Percentiles rank a stretch among this genome's conserved stretches.
phyloP scores from a whole-genome alignment of 257 asterid genomes.

The Jasminum sambac region DNA sequence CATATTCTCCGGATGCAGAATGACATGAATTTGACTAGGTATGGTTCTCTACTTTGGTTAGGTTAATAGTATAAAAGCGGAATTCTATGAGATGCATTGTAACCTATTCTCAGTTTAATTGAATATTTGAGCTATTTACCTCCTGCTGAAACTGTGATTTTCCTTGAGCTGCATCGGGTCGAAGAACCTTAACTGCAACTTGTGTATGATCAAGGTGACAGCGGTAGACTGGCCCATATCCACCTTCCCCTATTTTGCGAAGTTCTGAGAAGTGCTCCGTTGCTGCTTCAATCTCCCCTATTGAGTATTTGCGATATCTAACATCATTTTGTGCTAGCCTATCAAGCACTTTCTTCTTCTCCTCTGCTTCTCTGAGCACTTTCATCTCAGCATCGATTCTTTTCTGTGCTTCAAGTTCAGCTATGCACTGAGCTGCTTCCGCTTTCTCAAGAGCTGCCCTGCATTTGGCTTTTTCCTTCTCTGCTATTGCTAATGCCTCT shows the following conservation, averaged over 20 bases:
- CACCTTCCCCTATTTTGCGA: constrained; percentile 92
- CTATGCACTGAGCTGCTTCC: constrained; percentile 80
- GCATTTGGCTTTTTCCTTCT: constrained; percentile 73
- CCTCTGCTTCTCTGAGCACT: constrained; percentile 71
- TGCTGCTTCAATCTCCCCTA: constrained; percentile 84
- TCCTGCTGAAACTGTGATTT: constrained; percentile 94
- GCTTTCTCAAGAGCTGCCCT: constrained; percentile 86
- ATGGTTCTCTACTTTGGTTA: constrained; percentile 18
- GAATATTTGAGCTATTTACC: constrained; percentile 36
- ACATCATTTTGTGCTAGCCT: constrained; percentile 56
- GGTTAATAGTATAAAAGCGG: not conserved
- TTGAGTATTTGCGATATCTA: constrained; percentile 72
- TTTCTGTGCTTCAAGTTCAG: constrained; percentile 82
- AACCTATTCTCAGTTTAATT: not conserved
- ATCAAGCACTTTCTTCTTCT: constrained; percentile 62
- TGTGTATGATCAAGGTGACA: constrained; percentile 75
- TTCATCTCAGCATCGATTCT: constrained; percentile 74
- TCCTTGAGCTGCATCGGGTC: constrained; percentile 96
- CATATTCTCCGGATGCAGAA: not conserved
- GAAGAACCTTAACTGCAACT: constrained; percentile 89
- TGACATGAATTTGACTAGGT: not conserved
- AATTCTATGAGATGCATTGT: constrained; percentile 2
- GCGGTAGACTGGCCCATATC: constrained; percentile 88
- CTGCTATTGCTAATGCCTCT: constrained; percentile 78
- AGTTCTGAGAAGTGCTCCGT: constrained; percentile 58